Evolutionary conservation across 2,329 filamentous ascomycete genomes (phyloP).

Genomic region (Kalmusia sp.): DNA sequence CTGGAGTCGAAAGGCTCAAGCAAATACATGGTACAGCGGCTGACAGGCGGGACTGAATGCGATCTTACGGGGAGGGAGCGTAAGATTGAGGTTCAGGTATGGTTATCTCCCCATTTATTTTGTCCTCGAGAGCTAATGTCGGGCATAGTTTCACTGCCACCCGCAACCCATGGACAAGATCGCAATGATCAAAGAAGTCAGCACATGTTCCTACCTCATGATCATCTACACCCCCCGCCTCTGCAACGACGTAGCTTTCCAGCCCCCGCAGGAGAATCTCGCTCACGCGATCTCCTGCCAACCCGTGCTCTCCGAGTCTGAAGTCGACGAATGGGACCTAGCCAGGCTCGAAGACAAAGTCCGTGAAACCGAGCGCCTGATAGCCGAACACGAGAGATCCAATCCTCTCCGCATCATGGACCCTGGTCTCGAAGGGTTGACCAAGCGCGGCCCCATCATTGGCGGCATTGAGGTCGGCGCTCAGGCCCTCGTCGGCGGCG

Average conservation of each 20-base stretch:
- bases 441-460: slow-evolving; percentile 54
- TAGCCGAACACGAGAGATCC: slow-evolving; percentile 28
- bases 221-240: slow-evolving; percentile 87
- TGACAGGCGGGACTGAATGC: slow-evolving; percentile 81
- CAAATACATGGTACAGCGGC: slow-evolving; percentile 82
- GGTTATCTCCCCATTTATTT: slow-evolving; percentile 16
- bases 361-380: slow-evolving; percentile 33
- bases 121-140: slow-evolving; percentile 9
- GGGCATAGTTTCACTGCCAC: slow-evolving; percentile 72
- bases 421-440: slow-evolving; percentile 35
- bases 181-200: slow-evolving; percentile 90
- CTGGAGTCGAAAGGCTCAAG: slow-evolving; percentile 84
- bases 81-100: slow-evolving; percentile 79
- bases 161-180: slow-evolving; percentile 79
- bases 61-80: slow-evolving; percentile 83
- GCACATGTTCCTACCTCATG: slow-evolving; percentile 92
- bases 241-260: slow-evolving; percentile 85
- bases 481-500: slow-evolving; percentile 60
- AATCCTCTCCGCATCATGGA: slow-evolving; percentile 44
- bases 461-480: slow-evolving; percentile 67
- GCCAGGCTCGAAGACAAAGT: slow-evolving; percentile 42
- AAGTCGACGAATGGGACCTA: slow-evolving; percentile 55
- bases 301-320: slow-evolving; percentile 69
- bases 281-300: slow-evolving; percentile 80
- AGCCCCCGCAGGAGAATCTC: slow-evolving; percentile 78